Conservation (phyloP, 1,139 yeast species). For the Blastobotrys malaysiensis region DNA sequence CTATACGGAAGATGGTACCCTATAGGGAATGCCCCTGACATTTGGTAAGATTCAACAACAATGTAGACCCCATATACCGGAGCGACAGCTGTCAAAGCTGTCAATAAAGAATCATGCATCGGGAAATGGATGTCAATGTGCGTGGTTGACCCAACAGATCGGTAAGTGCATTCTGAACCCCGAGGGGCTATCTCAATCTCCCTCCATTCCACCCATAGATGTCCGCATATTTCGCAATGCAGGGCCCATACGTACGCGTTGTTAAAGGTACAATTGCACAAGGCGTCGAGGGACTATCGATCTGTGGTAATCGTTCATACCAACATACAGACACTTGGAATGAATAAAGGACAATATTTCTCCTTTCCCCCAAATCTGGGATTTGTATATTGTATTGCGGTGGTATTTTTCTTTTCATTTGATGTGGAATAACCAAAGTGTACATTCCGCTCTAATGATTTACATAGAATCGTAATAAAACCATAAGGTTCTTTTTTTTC, state of each 20-base stretch:
- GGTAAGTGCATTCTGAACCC: background rate
- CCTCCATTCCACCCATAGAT: background rate
- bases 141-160: background rate
- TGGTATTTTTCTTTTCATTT: conserved; percentile 4
- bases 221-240: no score
- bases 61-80: background rate
- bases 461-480: background rate
- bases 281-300: background rate
- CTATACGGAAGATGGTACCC: background rate
- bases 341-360: background rate
- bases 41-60: background rate
- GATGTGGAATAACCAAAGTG: no score
- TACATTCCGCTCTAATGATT: conserved; percentile 4
- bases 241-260: background rate
- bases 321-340: background rate
- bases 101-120: background rate
- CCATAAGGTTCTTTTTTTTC: background rate
- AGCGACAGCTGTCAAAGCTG: background rate
- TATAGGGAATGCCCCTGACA: background rate
- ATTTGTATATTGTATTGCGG: background rate
- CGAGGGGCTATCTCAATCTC: background rate
- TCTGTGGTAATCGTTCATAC: background rate
- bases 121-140: background rate
- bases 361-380: background rate
- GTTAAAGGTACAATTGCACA: no score